Conservation (phyloP, 495 filamentous ascomycete species). For the Daldinia bambusicola region DNA sequence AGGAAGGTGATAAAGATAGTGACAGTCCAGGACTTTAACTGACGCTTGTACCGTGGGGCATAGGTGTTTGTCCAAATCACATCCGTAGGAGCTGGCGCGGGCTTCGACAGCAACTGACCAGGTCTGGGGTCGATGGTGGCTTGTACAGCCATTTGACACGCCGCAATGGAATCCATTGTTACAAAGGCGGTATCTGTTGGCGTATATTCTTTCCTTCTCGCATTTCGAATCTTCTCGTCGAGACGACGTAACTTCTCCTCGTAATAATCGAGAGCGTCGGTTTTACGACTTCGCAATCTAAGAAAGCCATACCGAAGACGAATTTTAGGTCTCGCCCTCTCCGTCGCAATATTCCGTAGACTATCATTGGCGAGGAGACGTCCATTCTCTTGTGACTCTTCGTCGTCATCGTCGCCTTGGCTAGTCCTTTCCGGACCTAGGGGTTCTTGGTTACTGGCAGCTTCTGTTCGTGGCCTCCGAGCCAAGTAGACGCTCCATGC, state of each 20-base stretch:
- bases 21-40: conserved; percentile 80
- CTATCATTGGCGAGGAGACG: conserved; percentile 63
- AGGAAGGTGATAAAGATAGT: conserved; percentile 83
- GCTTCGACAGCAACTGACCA: conserved; percentile 81
- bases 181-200: conserved; percentile 91
- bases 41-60: conserved; percentile 75
- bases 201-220: conserved; percentile 79
- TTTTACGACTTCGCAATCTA: conserved; percentile 72
- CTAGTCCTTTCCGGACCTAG: neutral
- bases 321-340: conserved; percentile 69
- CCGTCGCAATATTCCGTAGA: conserved; percentile 43
- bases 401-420: conserved; percentile 38
- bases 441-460: conserved; percentile 23
- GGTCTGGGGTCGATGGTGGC: conserved; percentile 90
- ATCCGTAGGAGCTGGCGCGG: conserved; percentile 87
- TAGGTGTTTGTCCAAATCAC: conserved; percentile 96
- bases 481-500: conserved; percentile 77
- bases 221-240: conserved; percentile 77
- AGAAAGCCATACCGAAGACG: conserved; percentile 84
- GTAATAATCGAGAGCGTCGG: conserved; percentile 94
- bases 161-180: conserved; percentile 94
- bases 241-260: conserved; percentile 83
- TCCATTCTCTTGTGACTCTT: conserved; percentile 57
- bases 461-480: conserved; percentile 39
- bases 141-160: conserved; percentile 92